Evolutionary conservation across 495 filamentous ascomycete genomes (phyloP), one percentile per base, ranked within the genome.

Genomic region (Viridothelium virens): DNA sequence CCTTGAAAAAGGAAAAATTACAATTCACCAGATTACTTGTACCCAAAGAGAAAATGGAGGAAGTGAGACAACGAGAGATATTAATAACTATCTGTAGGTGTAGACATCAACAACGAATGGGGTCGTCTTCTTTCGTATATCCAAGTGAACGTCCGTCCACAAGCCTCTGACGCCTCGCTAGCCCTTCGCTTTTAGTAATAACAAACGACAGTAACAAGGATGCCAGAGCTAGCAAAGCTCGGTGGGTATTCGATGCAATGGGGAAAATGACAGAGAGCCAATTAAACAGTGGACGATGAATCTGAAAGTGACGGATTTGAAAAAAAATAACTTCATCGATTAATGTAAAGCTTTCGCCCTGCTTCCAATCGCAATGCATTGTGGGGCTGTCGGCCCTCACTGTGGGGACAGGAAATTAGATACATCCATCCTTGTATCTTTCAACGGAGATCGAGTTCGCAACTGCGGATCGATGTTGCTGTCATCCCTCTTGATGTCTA

Each of bases 391-490:
- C 25, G 25, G 25, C 25, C 25, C 25, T 25, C 25, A 25, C 25
- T 7, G 41, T 7, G 41, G 41, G 41, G 41, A 59, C 7, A 59
- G 53, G 36, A 59, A 34, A 36, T 59, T 59, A 7, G 53, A 59
- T 3, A 59, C 53, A 14, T 59, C 53, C 53, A 59, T 59, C 36
- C 53, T 33, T 7, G 53, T 59, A 14, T 59, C 53, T 18, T 59
- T 59, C 36, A 31, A 3, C 14, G 53, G 31, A 36, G 53, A 59
- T 59, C 53, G 18, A 36, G 53, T 34, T 59, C 53, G 18, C 18
- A 59, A 36, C 14, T 59, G 53, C 10, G 53, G 53, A 59, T 59
- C 53, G 10, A 59, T 59, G 31, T 59, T 59, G 53, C 25, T 36
- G 18, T 59, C 53, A 14, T 59, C 53, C 5, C 53, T 14, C 31